Base-by-base conservation (phyloP, 768 basidiomycete genomes). In the Termitomyces titanicus region DNA sequence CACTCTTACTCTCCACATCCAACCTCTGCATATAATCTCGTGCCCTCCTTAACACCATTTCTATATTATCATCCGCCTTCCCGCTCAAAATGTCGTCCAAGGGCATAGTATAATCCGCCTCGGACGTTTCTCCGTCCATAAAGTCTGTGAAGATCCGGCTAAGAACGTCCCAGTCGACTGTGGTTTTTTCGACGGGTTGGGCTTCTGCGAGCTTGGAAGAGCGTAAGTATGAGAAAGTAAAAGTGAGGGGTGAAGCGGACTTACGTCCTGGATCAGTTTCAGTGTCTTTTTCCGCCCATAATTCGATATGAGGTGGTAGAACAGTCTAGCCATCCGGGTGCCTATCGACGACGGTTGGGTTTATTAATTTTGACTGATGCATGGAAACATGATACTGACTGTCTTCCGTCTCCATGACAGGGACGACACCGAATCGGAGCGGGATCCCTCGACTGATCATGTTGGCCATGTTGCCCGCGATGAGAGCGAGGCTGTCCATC, bases 341-440 rank as follows among this genome's bases (percentile, higher is more conserved):
- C 83, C 88, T 86, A 3, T 33, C 49, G 12, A 37, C 9, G 24
- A n/a, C n/a, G 34, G n/a, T n/a, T 42, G 29, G 25, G 31, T 40
- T 9, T 29, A 29, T 29, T 9, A 29, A 9, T 9, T 29, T 29
- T 29, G n/a, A n/a, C n/a, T n/a, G n/a, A n/a, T 29, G 3, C 29
- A 29, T 3, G 9, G 5, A 29, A 9, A 29, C 5, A 9, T 29
- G 29, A 29, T 29, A 29, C 29, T 29, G 29, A 76, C 79, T 72
- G 60, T 75, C 72, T 44, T 77, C 72, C 3, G 72, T 83, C 53
- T 86, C 82, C 3, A 84, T 67, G 33, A 84, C 70, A 1, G 93
- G 94, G 2, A 95, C 92, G 45, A 98, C 66, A 12, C 96, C 96
- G 68, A 94, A 94, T 17, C 92, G 77, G 60, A 94, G 80, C 0